Base-by-base conservation (phyloP, 768 basidiomycete genomes). In the Tulasnella sp. region DNA sequence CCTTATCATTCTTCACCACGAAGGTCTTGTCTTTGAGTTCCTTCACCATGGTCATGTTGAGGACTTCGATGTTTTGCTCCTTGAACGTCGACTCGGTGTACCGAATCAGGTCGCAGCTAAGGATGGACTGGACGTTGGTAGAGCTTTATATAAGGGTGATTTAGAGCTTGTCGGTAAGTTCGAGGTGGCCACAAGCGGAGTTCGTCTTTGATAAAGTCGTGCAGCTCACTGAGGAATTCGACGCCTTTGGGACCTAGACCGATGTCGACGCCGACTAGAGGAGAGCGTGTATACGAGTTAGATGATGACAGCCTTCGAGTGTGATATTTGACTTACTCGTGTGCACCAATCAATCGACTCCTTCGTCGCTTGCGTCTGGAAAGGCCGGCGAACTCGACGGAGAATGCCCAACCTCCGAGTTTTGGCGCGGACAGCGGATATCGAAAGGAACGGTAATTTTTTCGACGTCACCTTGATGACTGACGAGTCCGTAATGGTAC, bases 11-110 rank as follows among this genome's bases (percentile, higher is more conserved):
- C 83, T 96, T 92, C 38, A 99, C 89, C 29, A 93, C 85, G 64
- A 99, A 93, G 74, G 89, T 88, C 80, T 89, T 88, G 78, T 93
- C 91, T 83, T 91, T 92, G 80, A 99, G 88, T 85, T 96, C 93
- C 84, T 96, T 96, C 80, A 98, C 97, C 96, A 98, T 99, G 25
- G 97, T 99, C 84, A 93, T 93, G n/a, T 96, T 98, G 82, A 94
- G 83, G 81, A 99, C 92, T 67, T 98, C 92, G 78, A 98, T 99
- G 85, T 96, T 95, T 83, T 94, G 94, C 85, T 95, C 93, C 84
- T 96, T 94, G 89, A 99, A 99, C 0, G 96, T 96, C 42, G 91
- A 93, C 82, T 93, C 93, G 72, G 95, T 96, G 85, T 97, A 99
- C 64, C 92, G 87, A 82, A 98, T 98, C 79, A 96, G 86, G 79